These are phyloP conservation scores for Citrullus mucosospermus DNA, from an alignment of 306 rosid genomes.

Conservation along the genomic window DNA sequence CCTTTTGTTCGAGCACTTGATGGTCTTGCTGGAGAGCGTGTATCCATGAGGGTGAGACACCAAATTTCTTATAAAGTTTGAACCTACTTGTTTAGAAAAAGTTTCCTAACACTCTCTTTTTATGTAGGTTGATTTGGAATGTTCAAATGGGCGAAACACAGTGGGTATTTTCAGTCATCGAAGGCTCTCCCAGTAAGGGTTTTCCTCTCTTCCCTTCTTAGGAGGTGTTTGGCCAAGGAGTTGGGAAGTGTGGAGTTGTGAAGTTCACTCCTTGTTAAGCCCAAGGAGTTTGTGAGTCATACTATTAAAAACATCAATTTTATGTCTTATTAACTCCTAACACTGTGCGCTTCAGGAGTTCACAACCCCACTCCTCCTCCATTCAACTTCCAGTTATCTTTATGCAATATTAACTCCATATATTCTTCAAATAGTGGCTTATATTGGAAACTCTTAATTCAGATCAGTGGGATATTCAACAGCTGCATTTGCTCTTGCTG, in stretches of 20 bases:
- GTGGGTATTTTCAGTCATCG: slow-evolving; percentile 71
- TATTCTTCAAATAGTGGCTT: not conserved
- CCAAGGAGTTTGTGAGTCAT: too few relatives aligned
- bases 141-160: slow-evolving; percentile 58
- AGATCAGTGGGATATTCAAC: slow-evolving; percentile 71
- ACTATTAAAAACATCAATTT: too few relatives aligned
- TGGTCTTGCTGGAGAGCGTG: slow-evolving; percentile 77
- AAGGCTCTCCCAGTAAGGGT: slow-evolving; percentile 55
- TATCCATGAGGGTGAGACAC: slow-evolving; percentile 68
- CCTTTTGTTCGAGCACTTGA: slow-evolving; percentile 77
- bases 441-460: slow-evolving; percentile 6
- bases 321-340: too few relatives aligned
- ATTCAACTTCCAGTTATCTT: not conserved
- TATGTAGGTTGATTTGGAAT: slow-evolving; percentile 78
- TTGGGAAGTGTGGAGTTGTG: too few relatives aligned
- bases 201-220: not conserved
- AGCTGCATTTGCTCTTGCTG: slow-evolving; percentile 78
- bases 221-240: too few relatives aligned
- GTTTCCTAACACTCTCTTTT: not conserved
- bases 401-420: not conserved
- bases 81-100: not conserved
- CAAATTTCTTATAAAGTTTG: not conserved
- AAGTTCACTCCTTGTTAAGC: too few relatives aligned
- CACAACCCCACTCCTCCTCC: not conserved
- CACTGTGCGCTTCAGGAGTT: too few relatives aligned